phyloP scores from a whole-genome alignment of 139 green algal genomes.

The Chlamydomonas asymmetrica region DNA sequence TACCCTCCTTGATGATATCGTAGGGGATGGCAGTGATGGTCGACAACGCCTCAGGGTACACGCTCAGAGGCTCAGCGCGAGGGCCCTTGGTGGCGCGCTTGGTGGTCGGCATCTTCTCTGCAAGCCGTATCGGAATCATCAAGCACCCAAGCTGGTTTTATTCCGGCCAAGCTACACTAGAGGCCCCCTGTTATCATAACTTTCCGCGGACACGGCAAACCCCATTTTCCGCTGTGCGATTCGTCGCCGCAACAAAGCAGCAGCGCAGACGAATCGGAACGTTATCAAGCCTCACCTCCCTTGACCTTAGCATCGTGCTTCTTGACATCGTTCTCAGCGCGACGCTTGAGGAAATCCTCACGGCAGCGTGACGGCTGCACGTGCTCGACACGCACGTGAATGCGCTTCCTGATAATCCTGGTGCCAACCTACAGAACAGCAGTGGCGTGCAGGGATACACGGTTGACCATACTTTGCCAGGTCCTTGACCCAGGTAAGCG shows the following conservation, averaged over 20 bases:
- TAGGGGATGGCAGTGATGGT: conserved; percentile 97
- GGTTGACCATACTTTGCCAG: no score
- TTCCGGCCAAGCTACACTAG: no score
- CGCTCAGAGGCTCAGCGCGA: conserved; percentile 78
- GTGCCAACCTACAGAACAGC: conserved; percentile 79
- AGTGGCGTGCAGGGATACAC: no score
- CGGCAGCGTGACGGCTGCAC: conserved; percentile 89
- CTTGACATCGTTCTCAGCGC: conserved; percentile 80
- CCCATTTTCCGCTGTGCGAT: no score
- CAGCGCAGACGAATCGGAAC: no score
- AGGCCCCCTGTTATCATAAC: no score
- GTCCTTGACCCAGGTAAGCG: no score
- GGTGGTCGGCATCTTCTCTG: conserved; percentile 44
- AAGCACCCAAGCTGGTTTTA: background rate
- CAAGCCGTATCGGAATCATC: background rate
- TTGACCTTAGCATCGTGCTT: conserved; percentile 80
- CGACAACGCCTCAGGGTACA: conserved; percentile 79
- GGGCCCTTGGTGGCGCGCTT: conserved; percentile 83
- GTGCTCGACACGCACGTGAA: conserved; percentile 98
- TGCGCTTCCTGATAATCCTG: conserved; percentile 92
- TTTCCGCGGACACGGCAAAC: no score
- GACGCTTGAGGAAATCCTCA: conserved; percentile 92
- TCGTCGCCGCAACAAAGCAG: no score
- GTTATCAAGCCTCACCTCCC: no score
- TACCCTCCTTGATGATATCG: conserved; percentile 93